A percentile compares a stretch with the other conserved stretches of the same genome.
Conservation (phyloP, 768 basidiomycete species). For the Macrolepiota albuminosa region DNA sequence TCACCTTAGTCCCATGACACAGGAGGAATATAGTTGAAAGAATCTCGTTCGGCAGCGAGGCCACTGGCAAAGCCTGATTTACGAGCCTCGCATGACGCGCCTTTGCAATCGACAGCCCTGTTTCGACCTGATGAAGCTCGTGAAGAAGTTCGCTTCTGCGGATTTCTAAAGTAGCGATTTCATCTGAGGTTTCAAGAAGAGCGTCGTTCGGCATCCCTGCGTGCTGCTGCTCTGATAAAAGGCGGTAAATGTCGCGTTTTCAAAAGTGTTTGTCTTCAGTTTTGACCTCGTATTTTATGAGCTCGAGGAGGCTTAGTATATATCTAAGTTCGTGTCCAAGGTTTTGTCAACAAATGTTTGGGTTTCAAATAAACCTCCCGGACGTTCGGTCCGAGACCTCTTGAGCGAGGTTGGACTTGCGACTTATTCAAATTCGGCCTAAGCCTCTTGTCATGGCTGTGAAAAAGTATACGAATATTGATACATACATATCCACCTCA, state of each 20-base stretch:
- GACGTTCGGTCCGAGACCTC: background rate
- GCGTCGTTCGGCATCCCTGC: constrained; percentile 1
- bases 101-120: constrained; percentile 24
- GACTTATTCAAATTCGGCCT: background rate
- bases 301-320: background rate
- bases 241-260: background rate
- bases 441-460: background rate
- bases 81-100: constrained; percentile 28
- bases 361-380: background rate
- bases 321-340: background rate
- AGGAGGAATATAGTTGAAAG: constrained; percentile 33
- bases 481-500: background rate
- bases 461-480: background rate
- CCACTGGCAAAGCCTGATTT: constrained; percentile 30
- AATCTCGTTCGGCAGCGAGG: constrained; percentile 36
- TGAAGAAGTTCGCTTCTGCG: constrained; percentile 26
- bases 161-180: constrained; percentile 23
- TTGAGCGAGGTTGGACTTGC: background rate
- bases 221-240: background rate
- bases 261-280: background rate
- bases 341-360: background rate
- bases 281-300: background rate
- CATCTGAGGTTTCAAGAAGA: constrained; percentile 11
- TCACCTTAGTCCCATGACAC: constrained; percentile 20
- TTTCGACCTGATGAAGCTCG: constrained; percentile 29